Percentiles rank a stretch among this genome's conserved stretches.
Conservation (phyloP, 345 rosid genomes). For the Erodium maritimum region DNA sequence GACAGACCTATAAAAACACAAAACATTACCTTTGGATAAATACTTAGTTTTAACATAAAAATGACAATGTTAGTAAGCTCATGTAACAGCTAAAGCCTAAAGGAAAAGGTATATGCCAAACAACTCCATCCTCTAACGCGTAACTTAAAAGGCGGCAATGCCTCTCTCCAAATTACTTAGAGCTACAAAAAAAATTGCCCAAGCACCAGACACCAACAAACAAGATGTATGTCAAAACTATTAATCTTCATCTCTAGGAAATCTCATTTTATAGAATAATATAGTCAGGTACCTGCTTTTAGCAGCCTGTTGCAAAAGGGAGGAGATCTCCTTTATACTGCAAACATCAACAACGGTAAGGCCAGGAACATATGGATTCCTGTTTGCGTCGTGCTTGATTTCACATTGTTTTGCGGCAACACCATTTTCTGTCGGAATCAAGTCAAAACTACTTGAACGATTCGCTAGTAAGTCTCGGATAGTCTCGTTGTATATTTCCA, state of each 20-base stretch:
- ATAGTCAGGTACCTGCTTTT: conserved; percentile 59
- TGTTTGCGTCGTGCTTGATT: conserved; percentile 72
- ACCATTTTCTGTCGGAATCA: conserved; percentile 31
- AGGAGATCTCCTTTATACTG: conserved; percentile 59
- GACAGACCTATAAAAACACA: conserved; percentile 45
- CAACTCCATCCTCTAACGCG: background rate
- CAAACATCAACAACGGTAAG: conserved; percentile 76
- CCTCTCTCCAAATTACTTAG: background rate
- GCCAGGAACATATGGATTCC: conserved; percentile 72
- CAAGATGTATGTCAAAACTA: background rate
- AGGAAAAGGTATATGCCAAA: too few relatives aligned
- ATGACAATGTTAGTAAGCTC: background rate
- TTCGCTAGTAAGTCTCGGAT: conserved; percentile 61
- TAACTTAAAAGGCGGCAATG: background rate
- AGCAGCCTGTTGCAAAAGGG: conserved; percentile 68
- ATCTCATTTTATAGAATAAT: background rate
- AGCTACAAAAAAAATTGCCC: background rate
- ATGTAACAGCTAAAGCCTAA: too few relatives aligned
- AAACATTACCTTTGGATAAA: background rate
- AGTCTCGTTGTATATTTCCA: conserved; percentile 91
- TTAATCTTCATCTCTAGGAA: background rate
- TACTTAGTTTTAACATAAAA: background rate
- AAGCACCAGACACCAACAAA: background rate
- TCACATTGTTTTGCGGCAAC: conserved; percentile 64
- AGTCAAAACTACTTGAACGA: conserved; percentile 27